Conservation (phyloP, 164 flowering plant species). For the Tetrastigma voinierianum region DNA sequence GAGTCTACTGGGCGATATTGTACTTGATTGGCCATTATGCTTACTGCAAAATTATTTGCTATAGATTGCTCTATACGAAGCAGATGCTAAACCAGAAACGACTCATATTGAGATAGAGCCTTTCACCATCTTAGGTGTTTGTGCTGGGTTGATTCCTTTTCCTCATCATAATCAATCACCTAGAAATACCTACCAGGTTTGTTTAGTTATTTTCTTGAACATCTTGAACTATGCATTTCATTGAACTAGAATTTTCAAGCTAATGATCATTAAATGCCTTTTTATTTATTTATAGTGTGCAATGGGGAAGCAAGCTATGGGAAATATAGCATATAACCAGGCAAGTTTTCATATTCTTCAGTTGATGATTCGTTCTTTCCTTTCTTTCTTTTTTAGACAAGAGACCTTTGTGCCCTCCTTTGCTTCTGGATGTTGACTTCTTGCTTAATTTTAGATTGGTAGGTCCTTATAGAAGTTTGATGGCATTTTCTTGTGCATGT, state of each 20-base stretch:
- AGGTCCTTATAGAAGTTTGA: too few relatives aligned
- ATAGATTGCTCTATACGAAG: too few relatives aligned
- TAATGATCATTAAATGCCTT: not conserved
- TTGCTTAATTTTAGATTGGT: too few relatives aligned
- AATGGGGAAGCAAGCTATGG: conserved; percentile 99
- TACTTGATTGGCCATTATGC: not conserved
- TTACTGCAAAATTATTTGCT: too few relatives aligned
- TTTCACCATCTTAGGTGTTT: too few relatives aligned
- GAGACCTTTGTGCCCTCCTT: too few relatives aligned
- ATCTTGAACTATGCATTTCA: not conserved
- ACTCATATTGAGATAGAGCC: too few relatives aligned
- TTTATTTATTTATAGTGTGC: conserved; percentile 65
- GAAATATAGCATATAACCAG: conserved; percentile 97
- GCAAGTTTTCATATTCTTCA: conserved; percentile 33
- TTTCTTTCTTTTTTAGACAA: too few relatives aligned
- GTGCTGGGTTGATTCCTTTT: conserved; percentile 92
- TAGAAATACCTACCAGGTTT: conserved; percentile 96
- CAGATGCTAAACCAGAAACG: too few relatives aligned
- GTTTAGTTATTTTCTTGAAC: not conserved
- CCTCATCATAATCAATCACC: conserved; percentile 99
- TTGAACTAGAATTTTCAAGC: not conserved
- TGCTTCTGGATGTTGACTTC: too few relatives aligned
- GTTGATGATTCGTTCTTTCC: too few relatives aligned
- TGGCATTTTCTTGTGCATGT: too few relatives aligned
- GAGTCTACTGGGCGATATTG: not conserved